Base-by-base conservation (phyloP, 306 rosid genomes). In the Sphenostylis stenocarpa region DNA sequence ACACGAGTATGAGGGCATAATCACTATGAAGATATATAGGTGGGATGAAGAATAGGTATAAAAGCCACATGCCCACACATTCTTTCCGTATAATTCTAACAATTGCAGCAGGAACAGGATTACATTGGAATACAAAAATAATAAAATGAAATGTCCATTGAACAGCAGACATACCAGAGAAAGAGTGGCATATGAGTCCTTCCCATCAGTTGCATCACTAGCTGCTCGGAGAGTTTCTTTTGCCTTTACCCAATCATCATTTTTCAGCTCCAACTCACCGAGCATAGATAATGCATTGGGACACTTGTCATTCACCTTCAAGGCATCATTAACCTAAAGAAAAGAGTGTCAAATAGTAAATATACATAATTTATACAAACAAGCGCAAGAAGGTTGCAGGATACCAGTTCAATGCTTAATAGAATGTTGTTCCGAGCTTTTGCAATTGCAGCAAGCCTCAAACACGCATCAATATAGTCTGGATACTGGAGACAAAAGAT, bases 171-270 rank as follows among this genome's bases (percentile, higher is more conserved):
- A 28, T 51, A 96, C 99, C 86, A 96, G 87, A 76, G 98, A 91
- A 72, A 92, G 99, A 44, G 97, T 89, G 33, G 97, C 94, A 76
- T 88, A 96, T 48, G 97, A 92, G 81, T 92, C 98, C 85, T 92
- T 96, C 79, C 97, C 99, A 60, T 91, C 98, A 8, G 99, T 91
- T 68, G 94, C 96, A 71, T 96, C 99, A 84, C 96, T 88, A 48
- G 99, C 98, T 72, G 97, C 92, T 55, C 99, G 89, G 31, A 92
- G 89, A 71, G 99, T 92, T 86, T 95, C 99, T 82, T 96, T 96
- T 73, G 99, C 98, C 90, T 91, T 92, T 23, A 96, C 99, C 99
- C 98, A 96, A 82, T 96, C 98, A 73, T 96, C 99, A 84, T 89
- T 96, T 85, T 89, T 96, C 75, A 96, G 84, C 86, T 96, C 97